Conservation (phyloP, 306 rosid species). For the Amphicarpaea edgeworthii region DNA sequence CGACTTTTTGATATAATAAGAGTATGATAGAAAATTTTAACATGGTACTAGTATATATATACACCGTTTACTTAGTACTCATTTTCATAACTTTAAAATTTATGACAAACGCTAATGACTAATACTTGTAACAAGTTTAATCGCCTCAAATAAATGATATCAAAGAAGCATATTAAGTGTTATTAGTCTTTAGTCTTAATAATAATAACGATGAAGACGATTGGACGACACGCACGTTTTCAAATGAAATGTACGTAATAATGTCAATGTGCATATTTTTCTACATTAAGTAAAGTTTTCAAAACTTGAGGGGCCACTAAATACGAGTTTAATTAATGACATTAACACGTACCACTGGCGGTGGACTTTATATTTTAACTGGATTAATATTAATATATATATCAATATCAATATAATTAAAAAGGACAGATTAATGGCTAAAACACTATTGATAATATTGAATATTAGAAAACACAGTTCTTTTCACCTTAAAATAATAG, state of each 20-base stretch:
- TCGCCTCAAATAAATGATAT: background rate
- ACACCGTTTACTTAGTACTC: no score
- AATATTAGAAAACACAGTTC: no score
- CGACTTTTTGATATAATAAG: no score
- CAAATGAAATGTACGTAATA: background rate
- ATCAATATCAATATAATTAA: no score
- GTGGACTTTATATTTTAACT: no score
- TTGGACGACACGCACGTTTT: background rate
- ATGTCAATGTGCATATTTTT: background rate
- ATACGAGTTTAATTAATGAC: background rate
- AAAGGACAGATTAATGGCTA: no score
- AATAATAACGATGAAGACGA: background rate
- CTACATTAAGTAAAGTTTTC: background rate
- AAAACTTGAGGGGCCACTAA: background rate
- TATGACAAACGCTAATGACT: background rate
- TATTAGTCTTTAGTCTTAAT: background rate
- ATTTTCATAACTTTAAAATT: background rate
- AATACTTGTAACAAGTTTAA: background rate
- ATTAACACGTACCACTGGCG: no score
- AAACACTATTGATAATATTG: no score
- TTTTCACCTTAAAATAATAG: no score
- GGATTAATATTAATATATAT: background rate
- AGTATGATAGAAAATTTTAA: no score
- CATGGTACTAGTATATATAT: no score
- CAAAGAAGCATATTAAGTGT: background rate